These are phyloP conservation scores for Dendrocalamus sinicus DNA, from an alignment of 176 grass and related monocot genomes.

Conservation along the genomic window DNA sequence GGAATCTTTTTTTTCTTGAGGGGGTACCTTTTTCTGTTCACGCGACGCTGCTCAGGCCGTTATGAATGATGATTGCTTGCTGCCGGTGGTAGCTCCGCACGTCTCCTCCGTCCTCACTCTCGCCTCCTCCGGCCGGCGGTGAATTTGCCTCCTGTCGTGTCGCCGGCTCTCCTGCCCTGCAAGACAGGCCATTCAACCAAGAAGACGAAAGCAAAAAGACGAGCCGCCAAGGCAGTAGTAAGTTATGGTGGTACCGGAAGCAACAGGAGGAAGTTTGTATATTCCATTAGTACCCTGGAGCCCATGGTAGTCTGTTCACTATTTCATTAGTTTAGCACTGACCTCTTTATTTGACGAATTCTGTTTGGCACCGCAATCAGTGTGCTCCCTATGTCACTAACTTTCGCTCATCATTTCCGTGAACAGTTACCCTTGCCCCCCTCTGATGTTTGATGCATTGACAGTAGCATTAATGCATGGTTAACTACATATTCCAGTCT, in stretches of 20 bases:
- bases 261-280: constrained; percentile 26
- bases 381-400: constrained; percentile 13
- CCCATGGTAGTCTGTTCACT: constrained; percentile 13
- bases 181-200: constrained; percentile 77
- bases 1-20: too few relatives aligned
- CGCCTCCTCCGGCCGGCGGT: too few relatives aligned
- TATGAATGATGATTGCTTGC: too few relatives aligned
- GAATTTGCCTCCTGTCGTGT: too few relatives aligned
- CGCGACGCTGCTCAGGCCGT: too few relatives aligned
- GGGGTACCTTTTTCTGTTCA: too few relatives aligned
- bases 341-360: constrained; percentile 15
- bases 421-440: background rate
- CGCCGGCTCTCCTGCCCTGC: background rate
- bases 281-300: constrained; percentile 45
- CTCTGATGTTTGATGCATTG: constrained; percentile 25
- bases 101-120: too few relatives aligned
- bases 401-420: constrained; percentile 18
- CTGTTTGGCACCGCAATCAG: constrained; percentile 22
- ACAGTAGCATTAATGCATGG: constrained; percentile 12
- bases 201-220: constrained; percentile 48
- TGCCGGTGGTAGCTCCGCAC: too few relatives aligned
- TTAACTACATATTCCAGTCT: constrained; percentile 23
- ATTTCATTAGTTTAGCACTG: constrained; percentile 32
- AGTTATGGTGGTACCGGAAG: constrained; percentile 22
- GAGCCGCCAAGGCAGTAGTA: constrained; percentile 28